Evolutionary conservation across 805 yeast species (phyloP).

Genomic region (Metschnikowia orientalis): DNA sequence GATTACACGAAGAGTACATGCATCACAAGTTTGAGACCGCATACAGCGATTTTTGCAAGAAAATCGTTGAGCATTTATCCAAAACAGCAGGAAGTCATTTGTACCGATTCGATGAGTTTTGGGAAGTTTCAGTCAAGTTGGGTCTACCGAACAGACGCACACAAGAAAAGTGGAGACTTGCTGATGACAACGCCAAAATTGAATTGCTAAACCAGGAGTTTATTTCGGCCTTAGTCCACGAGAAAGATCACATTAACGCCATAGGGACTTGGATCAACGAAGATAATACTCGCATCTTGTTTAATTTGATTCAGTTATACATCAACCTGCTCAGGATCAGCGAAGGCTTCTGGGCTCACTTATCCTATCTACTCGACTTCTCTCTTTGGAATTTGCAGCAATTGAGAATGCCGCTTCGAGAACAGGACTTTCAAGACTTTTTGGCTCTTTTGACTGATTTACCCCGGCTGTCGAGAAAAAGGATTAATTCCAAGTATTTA

Average conservation of each 20-base stretch:
- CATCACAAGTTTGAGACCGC: slow-evolving; percentile 20
- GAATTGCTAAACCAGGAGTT: slow-evolving; percentile 26
- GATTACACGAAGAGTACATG: slow-evolving; percentile 26
- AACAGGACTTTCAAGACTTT: slow-evolving; percentile 21
- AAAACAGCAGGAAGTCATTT: slow-evolving; percentile 13
- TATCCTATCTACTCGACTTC: slow-evolving; percentile 23
- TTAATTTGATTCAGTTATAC: slow-evolving; percentile 29
- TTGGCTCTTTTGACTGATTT: slow-evolving; percentile 18
- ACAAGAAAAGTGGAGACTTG: slow-evolving; percentile 22
- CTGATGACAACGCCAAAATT: slow-evolving; percentile 23
- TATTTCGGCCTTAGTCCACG: slow-evolving; percentile 17
- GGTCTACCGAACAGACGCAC: slow-evolving; percentile 26
- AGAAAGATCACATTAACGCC: slow-evolving; percentile 16
- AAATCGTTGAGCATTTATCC: slow-evolving; percentile 23
- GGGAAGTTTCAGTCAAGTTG: slow-evolving; percentile 21
- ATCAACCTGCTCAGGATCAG: slow-evolving; percentile 18
- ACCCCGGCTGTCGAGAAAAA: slow-evolving; percentile 5
- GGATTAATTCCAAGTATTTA: slow-evolving; percentile 2
- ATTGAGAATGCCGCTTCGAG: slow-evolving; percentile 20
- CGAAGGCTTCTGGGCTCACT: slow-evolving; percentile 27
- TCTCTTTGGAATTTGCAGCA: slow-evolving; percentile 13
- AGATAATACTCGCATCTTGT: slow-evolving; percentile 21
- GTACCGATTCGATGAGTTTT: slow-evolving; percentile 16
- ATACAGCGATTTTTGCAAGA: slow-evolving; percentile 30
- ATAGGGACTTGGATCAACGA: slow-evolving; percentile 24